Base-by-base conservation (phyloP, 2,329 filamentous ascomycete genomes). In the Pestalotiopsis sp. region DNA sequence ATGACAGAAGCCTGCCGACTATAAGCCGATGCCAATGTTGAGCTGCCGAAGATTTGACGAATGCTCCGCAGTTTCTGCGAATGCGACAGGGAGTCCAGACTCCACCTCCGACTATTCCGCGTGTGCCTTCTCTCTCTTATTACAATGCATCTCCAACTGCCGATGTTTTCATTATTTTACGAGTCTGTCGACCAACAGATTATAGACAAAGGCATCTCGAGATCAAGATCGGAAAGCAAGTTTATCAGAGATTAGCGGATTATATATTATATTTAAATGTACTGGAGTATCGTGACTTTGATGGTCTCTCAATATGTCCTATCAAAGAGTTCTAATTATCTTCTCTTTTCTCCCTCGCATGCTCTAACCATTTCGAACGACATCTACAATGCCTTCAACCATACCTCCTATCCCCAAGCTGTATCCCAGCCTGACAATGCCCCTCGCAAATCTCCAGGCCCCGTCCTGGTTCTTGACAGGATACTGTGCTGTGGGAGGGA, bases 401-500 rank as follows among this genome's bases (percentile, higher is more conserved):
- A 84, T 86, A 25, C 78, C 80, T 1, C 64, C 69, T 4, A 80
- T 69, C 23, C 69, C 77, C 68, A 83, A 71, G 6, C 84, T 88
- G 74, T 92, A 91, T 11, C 89, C 90, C 17, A 91, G 69, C 69
- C 89, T 85, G 12, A 91, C 85, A 5, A 92, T 83, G 0, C 87
- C 89, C 71, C 82, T 86, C 1, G 87, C 85, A 74, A 92, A 92
- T 67, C 86, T 81, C 88, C 90, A 93, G n/a, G 88, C 90, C 65
- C 84, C 82, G 57, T 82, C 80, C 69, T 90, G 90, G 76, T 90
- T 87, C 17, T 79, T 78, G 17, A 99, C 89, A 2, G 96, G 95
- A 79, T 98, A 97, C 76, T 91, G 90, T 73, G 97, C 87, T 4
- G 92, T 89, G 1, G 86, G 86, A 2, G 96, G 96, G 68, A 99